These are phyloP conservation scores for Thielaviopsis punctulata DNA, from an alignment of 2,329 filamentous ascomycete species.

Conservation along the genomic window DNA sequence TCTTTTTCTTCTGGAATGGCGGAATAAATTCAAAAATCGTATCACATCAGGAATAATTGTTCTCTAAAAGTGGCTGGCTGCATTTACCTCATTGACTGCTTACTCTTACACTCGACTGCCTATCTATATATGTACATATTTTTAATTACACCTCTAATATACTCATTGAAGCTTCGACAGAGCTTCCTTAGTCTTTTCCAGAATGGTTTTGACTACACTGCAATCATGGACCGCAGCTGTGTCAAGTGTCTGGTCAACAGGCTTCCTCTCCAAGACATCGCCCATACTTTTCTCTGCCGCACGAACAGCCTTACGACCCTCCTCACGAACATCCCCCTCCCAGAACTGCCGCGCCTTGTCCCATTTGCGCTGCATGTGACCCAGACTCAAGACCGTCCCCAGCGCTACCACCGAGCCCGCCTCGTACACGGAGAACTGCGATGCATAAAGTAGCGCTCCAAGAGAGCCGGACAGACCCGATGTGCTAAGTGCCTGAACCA, in stretches of 20 bases:
- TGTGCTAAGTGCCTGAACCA: constrained; percentile 59
- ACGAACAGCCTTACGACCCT: constrained; percentile 44
- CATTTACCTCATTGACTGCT: background rate
- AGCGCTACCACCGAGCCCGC: constrained; percentile 44
- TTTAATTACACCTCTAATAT: background rate
- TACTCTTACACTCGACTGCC: constrained; percentile 7
- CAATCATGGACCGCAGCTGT: constrained; percentile 20
- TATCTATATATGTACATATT: constrained; percentile 1
- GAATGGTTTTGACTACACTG: constrained; percentile 25
- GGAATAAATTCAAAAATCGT: background rate
- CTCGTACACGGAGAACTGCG: constrained; percentile 40
- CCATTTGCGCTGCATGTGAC: constrained; percentile 45
- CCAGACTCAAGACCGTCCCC: constrained; percentile 41
- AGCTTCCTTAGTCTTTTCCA: constrained; percentile 32
- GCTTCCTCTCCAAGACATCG: constrained; percentile 24
- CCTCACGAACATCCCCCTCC: constrained; percentile 50
- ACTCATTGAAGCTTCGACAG: constrained; percentile 16
- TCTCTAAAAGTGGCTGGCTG: too few species aligned
- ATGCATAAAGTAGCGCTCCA: constrained; percentile 38
- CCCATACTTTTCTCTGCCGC: constrained; percentile 36
- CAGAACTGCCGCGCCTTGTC: constrained; percentile 41
- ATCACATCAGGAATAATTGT: background rate
- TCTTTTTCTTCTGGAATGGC: background rate
- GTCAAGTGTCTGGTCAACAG: constrained; percentile 14
- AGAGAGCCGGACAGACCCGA: constrained; percentile 43